Evolutionary conservation across 2,329 filamentous ascomycete genomes (phyloP).

Genomic region (Scedosporium dehoogii): DNA sequence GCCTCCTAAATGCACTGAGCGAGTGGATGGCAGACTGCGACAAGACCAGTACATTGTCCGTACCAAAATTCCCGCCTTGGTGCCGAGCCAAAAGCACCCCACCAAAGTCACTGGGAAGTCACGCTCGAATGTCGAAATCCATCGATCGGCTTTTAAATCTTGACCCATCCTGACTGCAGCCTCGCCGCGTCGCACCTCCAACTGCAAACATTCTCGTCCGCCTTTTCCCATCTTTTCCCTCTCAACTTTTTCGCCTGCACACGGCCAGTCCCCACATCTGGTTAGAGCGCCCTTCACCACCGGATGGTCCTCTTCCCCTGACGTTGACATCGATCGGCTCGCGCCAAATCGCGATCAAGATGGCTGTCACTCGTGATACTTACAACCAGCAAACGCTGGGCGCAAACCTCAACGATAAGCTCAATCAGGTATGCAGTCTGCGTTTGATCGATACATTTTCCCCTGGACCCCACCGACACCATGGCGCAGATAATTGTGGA

Average conservation of each 20-base stretch:
- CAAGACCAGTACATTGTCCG: not conserved
- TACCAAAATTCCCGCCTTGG: not conserved
- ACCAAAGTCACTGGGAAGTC: constrained; percentile 1
- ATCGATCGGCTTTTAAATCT: not conserved
- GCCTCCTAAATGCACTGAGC: not conserved
- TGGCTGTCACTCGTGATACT: constrained; percentile 33
- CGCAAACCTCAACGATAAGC: constrained; percentile 47
- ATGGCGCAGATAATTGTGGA: not conserved
- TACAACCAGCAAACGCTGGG: constrained; percentile 60
- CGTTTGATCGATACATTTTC: constrained; percentile 6
- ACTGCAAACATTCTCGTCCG: not conserved
- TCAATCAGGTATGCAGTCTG: constrained; percentile 54
- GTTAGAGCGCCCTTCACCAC: not conserved
- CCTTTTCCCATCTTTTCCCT: not conserved
- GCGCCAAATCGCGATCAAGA: not conserved
- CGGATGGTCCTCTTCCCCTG: not conserved
- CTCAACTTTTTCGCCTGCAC: not conserved
- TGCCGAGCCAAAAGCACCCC: not conserved
- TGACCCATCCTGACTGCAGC: not conserved
- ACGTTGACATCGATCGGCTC: not conserved
- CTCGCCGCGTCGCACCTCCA: not conserved
- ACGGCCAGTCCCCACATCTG: not conserved
- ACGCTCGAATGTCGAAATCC: not conserved
- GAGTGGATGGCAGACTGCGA: not conserved
- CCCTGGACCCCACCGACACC: not conserved